Evolutionary conservation across 2,329 filamentous ascomycete genomes (phyloP), one percentile per base, ranked within the genome.

Genomic region (Aspergillus pseudoviridinutans): DNA sequence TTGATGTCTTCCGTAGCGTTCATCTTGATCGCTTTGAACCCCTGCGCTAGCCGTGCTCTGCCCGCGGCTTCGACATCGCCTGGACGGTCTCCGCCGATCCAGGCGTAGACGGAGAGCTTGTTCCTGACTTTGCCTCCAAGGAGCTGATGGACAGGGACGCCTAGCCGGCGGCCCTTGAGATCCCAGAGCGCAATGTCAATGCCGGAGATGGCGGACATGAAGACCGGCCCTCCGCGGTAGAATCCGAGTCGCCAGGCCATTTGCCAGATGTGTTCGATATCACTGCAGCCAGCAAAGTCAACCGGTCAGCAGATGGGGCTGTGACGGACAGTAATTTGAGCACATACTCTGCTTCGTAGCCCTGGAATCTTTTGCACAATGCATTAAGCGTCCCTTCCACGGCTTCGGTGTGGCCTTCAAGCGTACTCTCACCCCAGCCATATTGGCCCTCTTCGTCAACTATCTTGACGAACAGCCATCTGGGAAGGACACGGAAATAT

Each of bases 251-350:
- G 82, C 83, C 86, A 92, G 27, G 84, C 83, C 61, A 82, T 81
- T 69, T 91, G 89, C 90, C 90, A 92, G 57, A 92, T 87, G 61
- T 91, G 86, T 68, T 92, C 89, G 61, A 92, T 92, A 51, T 91
- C 85, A 68, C 87, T 89, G 49, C 38, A 32, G 42, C 55, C 29
- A 50, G 49, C 35, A 41, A 42, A 50, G 42, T 52, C 51, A 49
- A 46, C 42, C 12, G 25, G 55, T 51, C 17, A 12, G 7, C 46
- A 25, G 17, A 25, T 10, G 14, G 49, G 28, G 24, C 46, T 14
- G 25, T 22, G 29, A 27, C 42, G 42, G 28, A 3, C 4, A 12
- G 24, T 22, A 28, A n/a, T 24, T 44, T 25, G 24, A n/a, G 17
- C 29, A 67, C 74, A 57, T 74, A 89, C 87, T 91, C 85, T 32